These are phyloP conservation scores for Penicillium sp. DNA, from an alignment of 2,329 filamentous ascomycete genomes.

Conservation along the genomic window DNA sequence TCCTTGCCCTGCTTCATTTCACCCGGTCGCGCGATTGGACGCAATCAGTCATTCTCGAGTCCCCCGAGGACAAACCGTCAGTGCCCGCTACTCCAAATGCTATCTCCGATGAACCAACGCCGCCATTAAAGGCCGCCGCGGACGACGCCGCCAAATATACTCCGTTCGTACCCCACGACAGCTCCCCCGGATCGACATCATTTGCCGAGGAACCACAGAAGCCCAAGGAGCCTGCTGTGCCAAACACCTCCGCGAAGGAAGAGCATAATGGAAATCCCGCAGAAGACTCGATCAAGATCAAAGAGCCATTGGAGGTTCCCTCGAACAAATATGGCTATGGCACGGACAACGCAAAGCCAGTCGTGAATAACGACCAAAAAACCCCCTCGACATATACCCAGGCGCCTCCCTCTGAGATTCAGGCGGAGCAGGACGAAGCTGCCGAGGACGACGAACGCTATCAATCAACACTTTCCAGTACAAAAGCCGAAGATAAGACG, in stretches of 20 bases:
- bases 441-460: background rate
- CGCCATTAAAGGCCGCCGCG: slow-evolving; percentile 1
- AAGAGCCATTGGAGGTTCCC: background rate
- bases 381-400: background rate
- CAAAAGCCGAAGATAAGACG: background rate
- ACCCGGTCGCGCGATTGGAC: slow-evolving; percentile 48
- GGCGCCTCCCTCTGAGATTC: background rate
- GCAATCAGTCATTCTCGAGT: slow-evolving; percentile 19
- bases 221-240: background rate
- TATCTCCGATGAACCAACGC: slow-evolving; percentile 4
- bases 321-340: background rate
- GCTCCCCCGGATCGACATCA: slow-evolving; percentile 18
- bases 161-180: slow-evolving; percentile 14
- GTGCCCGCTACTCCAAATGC: slow-evolving; percentile 11
- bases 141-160: slow-evolving; percentile 19
- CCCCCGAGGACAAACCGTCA: slow-evolving; percentile 6
- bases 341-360: background rate
- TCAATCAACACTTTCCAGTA: background rate
- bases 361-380: background rate
- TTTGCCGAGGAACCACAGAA: slow-evolving; percentile 9
- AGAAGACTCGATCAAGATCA: background rate
- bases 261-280: background rate
- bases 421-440: slow-evolving; percentile 1
- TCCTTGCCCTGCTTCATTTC: slow-evolving; percentile 57
- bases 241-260: slow-evolving; percentile 9